phyloP scores from a whole-genome alignment of 2,329 filamentous ascomycete species.

The Xylariaceae sp. region DNA sequence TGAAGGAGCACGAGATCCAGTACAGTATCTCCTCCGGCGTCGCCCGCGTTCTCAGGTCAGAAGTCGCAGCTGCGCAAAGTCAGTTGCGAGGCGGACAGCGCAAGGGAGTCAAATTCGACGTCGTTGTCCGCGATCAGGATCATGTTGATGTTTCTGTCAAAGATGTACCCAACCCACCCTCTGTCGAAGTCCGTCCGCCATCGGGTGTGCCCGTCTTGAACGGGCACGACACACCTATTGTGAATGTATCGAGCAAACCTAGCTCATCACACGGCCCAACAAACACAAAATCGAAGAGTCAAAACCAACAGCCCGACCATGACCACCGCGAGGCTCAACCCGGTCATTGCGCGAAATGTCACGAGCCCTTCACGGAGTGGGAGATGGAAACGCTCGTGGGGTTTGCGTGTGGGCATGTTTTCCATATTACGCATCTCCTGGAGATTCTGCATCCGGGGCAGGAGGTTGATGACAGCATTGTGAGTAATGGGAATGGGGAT shows the following conservation, averaged over 20 bases:
- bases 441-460: slow-evolving; percentile 44
- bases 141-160: slow-evolving; percentile 43
- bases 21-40: slow-evolving; percentile 88
- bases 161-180: slow-evolving; percentile 32
- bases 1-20: slow-evolving; percentile 95
- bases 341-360: slow-evolving; percentile 58
- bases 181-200: slow-evolving; percentile 15
- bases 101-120: slow-evolving; percentile 84
- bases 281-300: no score
- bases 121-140: slow-evolving; percentile 46
- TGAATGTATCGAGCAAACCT: slow-evolving; percentile 2
- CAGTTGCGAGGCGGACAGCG: slow-evolving; percentile 74
- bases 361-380: slow-evolving; percentile 52
- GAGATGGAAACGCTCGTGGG: slow-evolving; percentile 72
- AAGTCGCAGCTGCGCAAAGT: slow-evolving; percentile 81
- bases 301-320: slow-evolving; percentile 29
- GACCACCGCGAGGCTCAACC: slow-evolving; percentile 37
- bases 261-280: slow-evolving; percentile 2
- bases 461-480: slow-evolving; percentile 37
- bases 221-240: slow-evolving; percentile 23
- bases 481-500: no score
- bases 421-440: slow-evolving; percentile 70
- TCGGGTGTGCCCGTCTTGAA: slow-evolving; percentile 19
- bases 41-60: slow-evolving; percentile 78
- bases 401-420: slow-evolving; percentile 79